Base-by-base conservation (phyloP, 768 basidiomycete genomes). In the Pulveroboletus sp. region DNA sequence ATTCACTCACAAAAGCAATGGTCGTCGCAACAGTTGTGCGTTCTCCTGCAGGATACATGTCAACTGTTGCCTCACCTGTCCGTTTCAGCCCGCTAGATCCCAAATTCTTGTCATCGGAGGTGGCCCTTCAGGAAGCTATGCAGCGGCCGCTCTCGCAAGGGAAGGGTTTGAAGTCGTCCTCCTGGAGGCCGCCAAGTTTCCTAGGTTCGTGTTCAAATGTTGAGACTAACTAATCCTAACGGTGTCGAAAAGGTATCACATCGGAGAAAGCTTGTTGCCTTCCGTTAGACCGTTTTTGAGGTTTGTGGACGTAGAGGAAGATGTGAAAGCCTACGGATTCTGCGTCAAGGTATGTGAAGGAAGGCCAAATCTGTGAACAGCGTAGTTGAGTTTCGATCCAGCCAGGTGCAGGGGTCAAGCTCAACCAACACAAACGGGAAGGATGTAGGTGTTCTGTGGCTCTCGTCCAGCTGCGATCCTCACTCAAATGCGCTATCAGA, bases 51-150 rank as follows among this genome's bases (percentile, higher is more conserved):
- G 10, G 7, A 27, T 10, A 17, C 8, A 19, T 7, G n/a, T 8
- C 14, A 6, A 30, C 12, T 20, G 14, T 27, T 17, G 12, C 29
- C 27, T 42, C 41, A 29, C 19, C 30, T 24, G 20, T 42, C 27
- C 19, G 29, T 23, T 11, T 3, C 29, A 42, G 41, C 41, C 41
- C 27, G 8, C 17, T 29, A 42, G 27, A 42, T 26, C 41, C 13
- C 50, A 53, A 16, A 45, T 58, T 4, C 54, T 58, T 5, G 45
- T 58, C 1, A 43, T 58, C 1, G 57, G 56, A 16, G 48, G 56
- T 7, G 56, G 56, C 9, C 50, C 55, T 2, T 45, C 54, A 1
- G 50, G 56, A 4, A 57, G 56, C 26, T 47, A 58, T 31, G 34
- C 50, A 1, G 50, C 50, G 2, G 24, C 50, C 3, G 47, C 48